Percentiles rank a stretch among this genome's conserved stretches.
Evolutionary conservation across 345 rosid genomes (phyloP).

Genomic region (Pugionium cornutum): DNA sequence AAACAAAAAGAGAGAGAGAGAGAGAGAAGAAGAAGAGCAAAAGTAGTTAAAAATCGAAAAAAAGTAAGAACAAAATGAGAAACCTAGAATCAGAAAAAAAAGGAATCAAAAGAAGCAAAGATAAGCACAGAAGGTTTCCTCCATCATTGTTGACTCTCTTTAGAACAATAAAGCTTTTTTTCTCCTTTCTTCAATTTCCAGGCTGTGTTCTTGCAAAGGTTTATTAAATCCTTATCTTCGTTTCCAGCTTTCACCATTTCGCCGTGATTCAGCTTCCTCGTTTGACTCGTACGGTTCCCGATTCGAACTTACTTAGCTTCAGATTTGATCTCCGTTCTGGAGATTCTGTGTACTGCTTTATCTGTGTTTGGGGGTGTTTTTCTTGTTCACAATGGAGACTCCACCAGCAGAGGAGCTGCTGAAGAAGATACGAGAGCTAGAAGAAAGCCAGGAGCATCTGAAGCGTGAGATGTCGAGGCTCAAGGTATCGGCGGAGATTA

Average conservation of each 20-base stretch:
- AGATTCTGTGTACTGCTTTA: neutral
- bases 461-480: constrained; percentile 76
- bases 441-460: constrained; percentile 80
- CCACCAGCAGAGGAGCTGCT: constrained; percentile 83
- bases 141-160: constrained; percentile 33
- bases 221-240: neutral
- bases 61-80: constrained; percentile 24
- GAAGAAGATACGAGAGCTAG: constrained; percentile 81
- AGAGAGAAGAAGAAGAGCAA: neutral
- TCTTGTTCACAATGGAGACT: constrained; percentile 55
- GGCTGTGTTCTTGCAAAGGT: neutral
- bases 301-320: constrained; percentile 14
- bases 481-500: constrained; percentile 42
- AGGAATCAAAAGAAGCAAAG: constrained; percentile 31
- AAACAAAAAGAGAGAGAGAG: neutral
- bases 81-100: constrained; percentile 30
- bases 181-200: constrained; percentile 3
- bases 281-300: constrained; percentile 3
- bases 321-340: constrained; percentile 30
- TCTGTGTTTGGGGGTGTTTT: neutral
- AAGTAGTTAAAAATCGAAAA: neutral
- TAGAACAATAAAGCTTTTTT: constrained; percentile 4
- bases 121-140: constrained; percentile 36
- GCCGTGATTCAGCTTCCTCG: constrained; percentile 9
- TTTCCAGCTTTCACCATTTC: constrained; percentile 14